Evolutionary conservation across 257 asterid species (phyloP), one percentile per base, ranked within the genome.

Genomic region (Lithospermum erythrorhizon): DNA sequence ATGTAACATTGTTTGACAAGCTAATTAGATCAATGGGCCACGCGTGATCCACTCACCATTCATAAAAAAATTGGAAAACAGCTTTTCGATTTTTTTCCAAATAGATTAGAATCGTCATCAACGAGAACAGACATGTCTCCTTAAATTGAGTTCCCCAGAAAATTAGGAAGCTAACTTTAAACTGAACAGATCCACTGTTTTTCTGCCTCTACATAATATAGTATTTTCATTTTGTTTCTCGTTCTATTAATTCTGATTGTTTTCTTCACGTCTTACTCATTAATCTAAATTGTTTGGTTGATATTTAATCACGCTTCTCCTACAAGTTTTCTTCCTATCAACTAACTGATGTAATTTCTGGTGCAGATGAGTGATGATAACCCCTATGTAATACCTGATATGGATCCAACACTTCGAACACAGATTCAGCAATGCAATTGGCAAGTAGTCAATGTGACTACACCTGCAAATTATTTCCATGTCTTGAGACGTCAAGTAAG

Each of bases 381-480:
- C 72, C 99, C 99, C 49, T 80, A 61, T 73, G 81, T 83, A 35
- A 93, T 93, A 52, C 99, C 97, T 55, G 99, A 86, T 86, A 93
- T 93, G 99, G 99, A 93, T 22, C 77, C 90, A 23, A 93, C 97
- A 47, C 86, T 84, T 21, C 62, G 97, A 73, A 89, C 68, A 70
- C 99, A 89, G 72, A 93, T 93, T 65, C 99, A 89, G 76, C 95
- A 93, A 66, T 89, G 99, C 83, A 93, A 93, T 72, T 84, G 95
- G 96, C 99, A 93, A 75, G 96, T 93, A 76, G 99, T 93, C 72
- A 93, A 93, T 83, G 96, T 89, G 21, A 93, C 99, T 19, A 93
- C 99, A 20, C 99, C 97, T 48, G 97, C 99, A 67, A 89, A 93
- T 79, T 89, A 93, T 76, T 89, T 89, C 91, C 97, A 89, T 32